These are phyloP conservation scores for Glycyrrhiza uralensis DNA, from an alignment of 306 rosid species.

Conservation along the genomic window DNA sequence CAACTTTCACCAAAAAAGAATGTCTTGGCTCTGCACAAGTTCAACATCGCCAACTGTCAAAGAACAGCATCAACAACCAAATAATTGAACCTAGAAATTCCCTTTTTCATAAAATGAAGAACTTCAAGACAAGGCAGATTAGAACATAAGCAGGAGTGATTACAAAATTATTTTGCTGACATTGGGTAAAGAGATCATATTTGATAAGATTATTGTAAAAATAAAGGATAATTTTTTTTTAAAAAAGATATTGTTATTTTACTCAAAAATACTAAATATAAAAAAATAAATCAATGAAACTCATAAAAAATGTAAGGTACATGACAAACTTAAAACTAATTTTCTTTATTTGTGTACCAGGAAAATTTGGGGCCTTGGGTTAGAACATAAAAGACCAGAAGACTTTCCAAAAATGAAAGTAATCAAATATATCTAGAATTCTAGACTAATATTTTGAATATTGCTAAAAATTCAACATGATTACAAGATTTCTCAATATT, in stretches of 20 bases:
- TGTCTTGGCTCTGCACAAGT: constrained; percentile 69
- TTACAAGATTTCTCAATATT: background rate
- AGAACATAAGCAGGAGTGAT: background rate
- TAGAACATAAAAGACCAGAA: background rate
- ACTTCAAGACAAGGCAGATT: background rate
- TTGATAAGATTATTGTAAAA: background rate
- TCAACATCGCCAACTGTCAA: constrained; percentile 27
- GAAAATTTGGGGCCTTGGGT: background rate
- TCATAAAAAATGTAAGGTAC: background rate
- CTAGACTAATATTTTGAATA: background rate
- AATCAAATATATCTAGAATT: background rate
- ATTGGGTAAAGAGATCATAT: background rate
- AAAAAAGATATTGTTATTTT: background rate
- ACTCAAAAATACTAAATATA: background rate
- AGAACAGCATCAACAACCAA: constrained; percentile 21
- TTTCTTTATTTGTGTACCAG: background rate
- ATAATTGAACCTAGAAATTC: background rate
- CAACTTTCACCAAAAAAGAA: constrained; percentile 71
- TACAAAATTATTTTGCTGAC: background rate
- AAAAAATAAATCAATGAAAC: background rate
- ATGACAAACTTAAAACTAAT: background rate
- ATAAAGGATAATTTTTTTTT: background rate
- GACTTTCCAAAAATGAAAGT: background rate
- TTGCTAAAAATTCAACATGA: background rate
- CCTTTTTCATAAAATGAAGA: background rate